Conservation (phyloP, 2,329 filamentous ascomycete genomes). For the Westerdykella ornata region DNA sequence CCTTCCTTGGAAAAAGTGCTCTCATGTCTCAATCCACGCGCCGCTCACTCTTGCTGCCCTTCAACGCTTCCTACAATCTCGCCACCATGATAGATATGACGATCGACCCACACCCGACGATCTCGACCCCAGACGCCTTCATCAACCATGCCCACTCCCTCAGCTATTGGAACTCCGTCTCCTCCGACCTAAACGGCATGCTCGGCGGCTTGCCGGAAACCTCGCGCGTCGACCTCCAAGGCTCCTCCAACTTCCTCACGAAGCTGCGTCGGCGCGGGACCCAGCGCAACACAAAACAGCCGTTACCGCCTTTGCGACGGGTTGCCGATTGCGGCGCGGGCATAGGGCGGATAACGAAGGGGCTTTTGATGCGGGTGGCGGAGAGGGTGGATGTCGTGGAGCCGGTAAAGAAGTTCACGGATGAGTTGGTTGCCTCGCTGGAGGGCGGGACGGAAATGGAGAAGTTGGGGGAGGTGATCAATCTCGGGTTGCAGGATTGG, state of each 20-base stretch:
- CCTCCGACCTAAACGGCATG: slow-evolving; percentile 62
- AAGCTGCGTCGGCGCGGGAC: slow-evolving; percentile 50
- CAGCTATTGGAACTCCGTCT: slow-evolving; percentile 48
- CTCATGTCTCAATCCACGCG: no score
- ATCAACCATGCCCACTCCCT: slow-evolving; percentile 42
- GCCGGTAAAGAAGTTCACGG: slow-evolving; percentile 75
- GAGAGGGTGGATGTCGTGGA: slow-evolving; percentile 74
- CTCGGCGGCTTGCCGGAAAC: slow-evolving; percentile 67
- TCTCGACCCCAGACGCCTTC: slow-evolving; percentile 33
- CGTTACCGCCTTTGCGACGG: slow-evolving; percentile 30
- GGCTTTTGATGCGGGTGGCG: slow-evolving; percentile 65
- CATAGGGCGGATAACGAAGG: slow-evolving; percentile 76
- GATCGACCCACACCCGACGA: slow-evolving; percentile 16
- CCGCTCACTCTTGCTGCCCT: neutral
- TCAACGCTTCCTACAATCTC: neutral
- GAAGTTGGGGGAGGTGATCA: slow-evolving; percentile 59
- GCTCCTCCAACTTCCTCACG: slow-evolving; percentile 61
- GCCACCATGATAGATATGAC: slow-evolving; percentile 23
- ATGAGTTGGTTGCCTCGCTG: slow-evolving; percentile 41
- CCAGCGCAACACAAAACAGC: slow-evolving; percentile 13
- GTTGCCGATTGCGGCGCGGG: slow-evolving; percentile 59
- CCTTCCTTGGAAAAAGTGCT: no score
- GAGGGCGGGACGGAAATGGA: slow-evolving; percentile 28
- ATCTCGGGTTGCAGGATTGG: slow-evolving; percentile 70
- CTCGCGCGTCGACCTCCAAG: slow-evolving; percentile 64